These are phyloP conservation scores for Penicillium sp. DNA, from an alignment of 2,329 filamentous ascomycete species.

Conservation along the genomic window DNA sequence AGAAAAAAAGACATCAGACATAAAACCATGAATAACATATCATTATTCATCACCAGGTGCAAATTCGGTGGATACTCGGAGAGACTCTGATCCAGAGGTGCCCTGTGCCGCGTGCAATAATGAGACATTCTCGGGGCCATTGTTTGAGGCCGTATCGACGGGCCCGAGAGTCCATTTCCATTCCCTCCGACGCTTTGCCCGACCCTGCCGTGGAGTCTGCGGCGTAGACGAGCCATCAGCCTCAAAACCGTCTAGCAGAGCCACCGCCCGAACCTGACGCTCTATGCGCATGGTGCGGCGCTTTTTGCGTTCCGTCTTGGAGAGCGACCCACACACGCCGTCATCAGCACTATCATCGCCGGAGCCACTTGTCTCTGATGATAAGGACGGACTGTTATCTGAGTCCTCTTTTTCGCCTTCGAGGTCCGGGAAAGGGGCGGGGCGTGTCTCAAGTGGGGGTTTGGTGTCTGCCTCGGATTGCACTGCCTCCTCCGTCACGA, in stretches of 20 bases:
- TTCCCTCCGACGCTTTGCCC: slow-evolving; percentile 52
- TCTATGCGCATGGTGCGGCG: slow-evolving; percentile 32
- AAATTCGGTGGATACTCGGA: neutral
- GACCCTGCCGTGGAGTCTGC: slow-evolving; percentile 53
- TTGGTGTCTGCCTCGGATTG: slow-evolving; percentile 8
- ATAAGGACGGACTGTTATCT: slow-evolving; percentile 26
- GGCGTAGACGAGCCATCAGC: slow-evolving; percentile 49
- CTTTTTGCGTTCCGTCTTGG: slow-evolving; percentile 36
- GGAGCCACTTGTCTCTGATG: slow-evolving; percentile 30
- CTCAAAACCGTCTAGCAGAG: slow-evolving; percentile 42
- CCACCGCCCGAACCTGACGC: slow-evolving; percentile 40
- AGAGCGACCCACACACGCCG: slow-evolving; percentile 4
- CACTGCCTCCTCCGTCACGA: slow-evolving; percentile 33
- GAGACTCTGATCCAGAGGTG: neutral
- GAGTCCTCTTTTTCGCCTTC: slow-evolving; percentile 22
- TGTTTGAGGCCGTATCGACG: slow-evolving; percentile 24
- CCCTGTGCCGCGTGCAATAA: neutral
- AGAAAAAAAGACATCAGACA: slow-evolving; percentile 1
- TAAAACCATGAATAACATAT: neutral
- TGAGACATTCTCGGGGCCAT: slow-evolving; percentile 2
- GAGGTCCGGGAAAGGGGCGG: slow-evolving; percentile 17
- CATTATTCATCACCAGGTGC: slow-evolving; percentile 3
- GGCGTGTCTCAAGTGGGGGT: slow-evolving; percentile 6
- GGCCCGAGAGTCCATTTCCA: slow-evolving; percentile 59
- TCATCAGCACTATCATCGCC: slow-evolving; percentile 31